phyloP scores from a whole-genome alignment of 169 alveolate species.

The Eimeria maxima region DNA sequence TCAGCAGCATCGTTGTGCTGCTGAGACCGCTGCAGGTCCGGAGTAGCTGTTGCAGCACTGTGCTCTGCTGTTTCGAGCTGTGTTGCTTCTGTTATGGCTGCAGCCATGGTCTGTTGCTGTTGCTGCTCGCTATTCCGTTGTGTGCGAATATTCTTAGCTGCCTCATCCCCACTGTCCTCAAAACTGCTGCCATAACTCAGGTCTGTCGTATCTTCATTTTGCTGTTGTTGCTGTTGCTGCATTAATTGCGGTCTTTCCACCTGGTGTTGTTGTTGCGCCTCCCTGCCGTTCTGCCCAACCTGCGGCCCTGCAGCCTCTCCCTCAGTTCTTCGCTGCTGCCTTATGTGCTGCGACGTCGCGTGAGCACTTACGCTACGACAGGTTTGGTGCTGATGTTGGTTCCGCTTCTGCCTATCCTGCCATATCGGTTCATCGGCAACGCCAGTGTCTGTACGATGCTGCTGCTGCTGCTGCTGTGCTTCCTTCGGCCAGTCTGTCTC shows the following conservation, averaged over 20 bases:
- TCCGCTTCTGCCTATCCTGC: neutral
- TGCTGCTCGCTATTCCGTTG: neutral
- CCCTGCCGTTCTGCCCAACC: neutral
- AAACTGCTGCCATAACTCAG: neutral
- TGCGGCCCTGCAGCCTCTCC: conserved; percentile 35
- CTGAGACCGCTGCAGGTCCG: neutral
- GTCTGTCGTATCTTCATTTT: neutral
- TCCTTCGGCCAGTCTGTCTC: neutral
- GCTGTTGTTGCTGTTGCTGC: conserved; percentile 15
- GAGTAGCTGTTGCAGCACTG: neutral
- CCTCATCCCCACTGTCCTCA: neutral
- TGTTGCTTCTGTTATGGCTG: neutral
- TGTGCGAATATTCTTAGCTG: neutral
- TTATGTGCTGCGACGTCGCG: neutral
- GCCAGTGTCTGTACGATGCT: neutral
- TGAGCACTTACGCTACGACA: neutral
- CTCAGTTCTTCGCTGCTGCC: neutral
- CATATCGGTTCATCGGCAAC: neutral
- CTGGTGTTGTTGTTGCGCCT: neutral
- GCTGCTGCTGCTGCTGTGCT: conserved; percentile 51
- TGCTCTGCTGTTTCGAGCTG: neutral
- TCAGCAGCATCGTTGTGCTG: neutral
- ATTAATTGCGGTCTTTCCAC: neutral
- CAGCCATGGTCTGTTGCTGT: neutral
- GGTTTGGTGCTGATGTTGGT: neutral